Base-by-base conservation (phyloP, 2,329 filamentous ascomycete species). In the Lomentospora prolificans region DNA sequence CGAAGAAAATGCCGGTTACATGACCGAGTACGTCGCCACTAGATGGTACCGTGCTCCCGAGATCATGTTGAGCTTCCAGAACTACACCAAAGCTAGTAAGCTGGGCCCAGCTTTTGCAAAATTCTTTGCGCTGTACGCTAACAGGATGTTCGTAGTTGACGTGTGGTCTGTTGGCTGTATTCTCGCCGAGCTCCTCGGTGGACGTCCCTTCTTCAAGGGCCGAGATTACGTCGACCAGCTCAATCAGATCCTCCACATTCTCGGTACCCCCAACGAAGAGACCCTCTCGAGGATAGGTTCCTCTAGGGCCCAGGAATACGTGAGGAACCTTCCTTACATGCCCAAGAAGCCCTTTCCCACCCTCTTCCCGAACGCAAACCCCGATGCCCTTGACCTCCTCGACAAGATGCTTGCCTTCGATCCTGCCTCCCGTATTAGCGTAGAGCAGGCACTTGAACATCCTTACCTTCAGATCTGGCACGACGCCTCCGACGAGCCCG, bases 21-120 rank as follows among this genome's bases (percentile, higher is more conserved):
- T 99, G 94, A 99, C 94, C 9, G 94, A 99, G 74, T 99, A 99
- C 67, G 94, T 99, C 56, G 94, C 94, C 53, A 99, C 94, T 54
- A 82, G 94, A 75, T 99, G 94, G 94, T 99, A 84, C 66, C 78
- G 80, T 73, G 94, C 94, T 3, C 94, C 94, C 4, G 94, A 99
- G 72, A 99, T 99, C 64, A 99, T 99, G 94, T 77, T 99, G 71
- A 96, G 90, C 77, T 99, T 99, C 82, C 92, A 97, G 74, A 96
- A 90, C 76, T 99, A 99, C 73, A 99, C 94, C 66, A 99, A 99
- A 90, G 94, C 94, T 64, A 99, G 94, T 97, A n/a, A n/a, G n/a
- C n/a, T n/a, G n/a, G n/a, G n/a, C n/a, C n/a, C n/a, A n/a, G 17
- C 33, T 19, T 28, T 17, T 3, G 17, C n/a, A 19, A 10, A 6